Percentiles rank a stretch among this genome's conserved stretches.
These are phyloP conservation scores for Phytophthora pisi DNA, from an alignment of 352 stramenopile genomes.

Conservation along the genomic window DNA sequence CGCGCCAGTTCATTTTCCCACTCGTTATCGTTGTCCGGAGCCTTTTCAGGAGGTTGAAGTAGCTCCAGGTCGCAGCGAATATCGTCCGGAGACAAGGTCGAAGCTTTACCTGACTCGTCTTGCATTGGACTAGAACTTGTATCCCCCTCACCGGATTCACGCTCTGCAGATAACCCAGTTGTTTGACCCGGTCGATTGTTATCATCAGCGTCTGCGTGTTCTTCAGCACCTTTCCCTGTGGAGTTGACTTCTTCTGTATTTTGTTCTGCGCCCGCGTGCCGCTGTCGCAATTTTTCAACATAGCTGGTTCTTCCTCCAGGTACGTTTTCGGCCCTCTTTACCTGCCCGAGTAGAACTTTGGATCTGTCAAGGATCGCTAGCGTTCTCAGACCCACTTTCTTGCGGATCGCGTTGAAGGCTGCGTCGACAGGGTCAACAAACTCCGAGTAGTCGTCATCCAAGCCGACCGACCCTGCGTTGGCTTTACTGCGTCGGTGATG, in stretches of 20 bases:
- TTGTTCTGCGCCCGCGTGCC: slow-evolving; percentile 4
- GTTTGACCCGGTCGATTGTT: background rate
- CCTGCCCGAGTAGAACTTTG: slow-evolving; percentile 45
- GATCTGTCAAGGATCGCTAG: slow-evolving; percentile 62
- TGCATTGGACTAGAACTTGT: background rate
- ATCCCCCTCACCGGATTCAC: background rate
- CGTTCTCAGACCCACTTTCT: slow-evolving; percentile 57
- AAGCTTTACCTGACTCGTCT: background rate
- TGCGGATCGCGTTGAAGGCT: slow-evolving; percentile 43
- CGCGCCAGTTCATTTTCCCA: slow-evolving; percentile 92
- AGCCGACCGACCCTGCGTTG: background rate
- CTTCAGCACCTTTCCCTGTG: background rate
- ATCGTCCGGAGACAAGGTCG: slow-evolving; percentile 9
- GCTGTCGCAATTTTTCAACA: slow-evolving; percentile 41
- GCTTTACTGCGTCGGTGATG: slow-evolving; percentile 13
- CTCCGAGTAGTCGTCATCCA: slow-evolving; percentile 22
- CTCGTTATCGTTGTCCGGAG: slow-evolving; percentile 68
- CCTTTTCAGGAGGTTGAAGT: slow-evolving; percentile 50
- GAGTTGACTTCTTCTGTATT: background rate
- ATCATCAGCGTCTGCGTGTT: background rate
- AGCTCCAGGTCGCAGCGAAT: slow-evolving; percentile 61
- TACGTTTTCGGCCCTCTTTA: slow-evolving; percentile 9
- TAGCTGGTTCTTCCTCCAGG: slow-evolving; percentile 24
- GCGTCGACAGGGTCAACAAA: slow-evolving; percentile 32
- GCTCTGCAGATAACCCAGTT: background rate